Evolutionary conservation across 148 eudicot species (phyloP).

Genomic region (Silene uniflora): DNA sequence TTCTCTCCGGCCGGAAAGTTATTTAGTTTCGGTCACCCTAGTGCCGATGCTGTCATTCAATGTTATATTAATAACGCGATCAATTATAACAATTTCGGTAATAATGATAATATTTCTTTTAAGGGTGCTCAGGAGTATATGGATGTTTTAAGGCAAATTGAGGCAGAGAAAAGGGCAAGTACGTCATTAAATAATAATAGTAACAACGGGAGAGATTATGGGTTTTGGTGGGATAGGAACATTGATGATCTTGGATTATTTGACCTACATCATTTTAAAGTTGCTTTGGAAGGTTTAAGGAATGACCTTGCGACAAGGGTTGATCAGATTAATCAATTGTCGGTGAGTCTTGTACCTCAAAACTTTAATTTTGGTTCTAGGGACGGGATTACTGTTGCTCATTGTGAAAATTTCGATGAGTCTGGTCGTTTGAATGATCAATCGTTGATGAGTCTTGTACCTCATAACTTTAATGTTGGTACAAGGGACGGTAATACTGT

Average conservation of each 20-base stretch:
- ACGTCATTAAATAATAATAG: not conserved
- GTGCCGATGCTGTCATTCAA: not conserved
- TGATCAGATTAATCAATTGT: slow-evolving; percentile 8
- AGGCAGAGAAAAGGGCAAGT: slow-evolving; percentile 7
- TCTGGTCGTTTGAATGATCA: too few relatives aligned
- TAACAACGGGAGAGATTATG: too few relatives aligned
- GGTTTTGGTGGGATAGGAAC: slow-evolving; percentile 22
- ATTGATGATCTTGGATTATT: slow-evolving; percentile 7
- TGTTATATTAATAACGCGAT: slow-evolving; percentile 9
- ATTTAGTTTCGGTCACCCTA: slow-evolving; percentile 26
- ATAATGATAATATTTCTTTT: too few relatives aligned
- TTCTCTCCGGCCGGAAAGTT: slow-evolving; percentile 25
- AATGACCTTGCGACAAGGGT: not conserved
- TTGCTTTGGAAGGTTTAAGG: slow-evolving; percentile 22
- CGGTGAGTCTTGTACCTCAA: not conserved
- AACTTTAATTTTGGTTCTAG: too few relatives aligned
- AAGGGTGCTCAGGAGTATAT: not conserved
- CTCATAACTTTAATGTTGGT: not conserved
- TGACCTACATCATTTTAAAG: slow-evolving; percentile 21
- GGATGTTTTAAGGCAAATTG: not conserved
- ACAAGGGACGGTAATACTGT: not conserved
- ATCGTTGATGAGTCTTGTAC: not conserved
- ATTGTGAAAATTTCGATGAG: too few relatives aligned
- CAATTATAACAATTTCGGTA: not conserved
- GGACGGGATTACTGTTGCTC: too few relatives aligned